Evolutionary conservation across 257 asterid species (phyloP), one percentile per base, ranked within the genome.

Genomic region (Ilex asprella): DNA sequence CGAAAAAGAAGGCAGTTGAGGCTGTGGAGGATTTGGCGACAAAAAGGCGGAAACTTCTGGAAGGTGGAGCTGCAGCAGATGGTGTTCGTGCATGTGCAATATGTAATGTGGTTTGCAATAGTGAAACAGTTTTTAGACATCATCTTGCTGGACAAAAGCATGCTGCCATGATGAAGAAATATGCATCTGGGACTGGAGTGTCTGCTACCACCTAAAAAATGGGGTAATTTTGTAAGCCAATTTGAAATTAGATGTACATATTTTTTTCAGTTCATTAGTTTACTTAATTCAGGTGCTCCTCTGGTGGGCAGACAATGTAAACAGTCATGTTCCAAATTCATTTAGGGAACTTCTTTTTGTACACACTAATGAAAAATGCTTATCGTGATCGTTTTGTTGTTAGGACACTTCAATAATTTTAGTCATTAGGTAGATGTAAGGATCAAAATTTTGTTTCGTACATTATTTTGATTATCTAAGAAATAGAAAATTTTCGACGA

Each of bases 51-150:
- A 81, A 81, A 68, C 73, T 89, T 7, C 13, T 89, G 85, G 82
- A 76, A 65, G 88, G 81, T 60, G 97, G 97, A 46, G 89, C 92
- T 7, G 82, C 85, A 14, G 82, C 76, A 55, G 57, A 61, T 7
- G 67, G 80, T 13, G 85, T 89, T 50, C 86, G 80, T 0, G 51
- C 66, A 9, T 90, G 97, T 69, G 56, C 31, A 12, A 51, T 75
- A 14, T 90, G 97, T 58, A 83, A 87, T 30, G 90, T 87, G 76
- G 87, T 90, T 44, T 90, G 97, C 86, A 87, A 83, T 60, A 85
- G 95, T 39, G 84, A 75, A 57, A 80, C 78, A 0, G 97, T 85
- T 50, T 80, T 70, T 63, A 75, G 30, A 13, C 53, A 15, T 61
- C 95, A 90, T 72, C 79, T 90, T 14, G 80, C 86, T 10, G 97